Evolutionary conservation across 139 green algal species (phyloP).

Genomic region (Micractinium sp.): DNA sequence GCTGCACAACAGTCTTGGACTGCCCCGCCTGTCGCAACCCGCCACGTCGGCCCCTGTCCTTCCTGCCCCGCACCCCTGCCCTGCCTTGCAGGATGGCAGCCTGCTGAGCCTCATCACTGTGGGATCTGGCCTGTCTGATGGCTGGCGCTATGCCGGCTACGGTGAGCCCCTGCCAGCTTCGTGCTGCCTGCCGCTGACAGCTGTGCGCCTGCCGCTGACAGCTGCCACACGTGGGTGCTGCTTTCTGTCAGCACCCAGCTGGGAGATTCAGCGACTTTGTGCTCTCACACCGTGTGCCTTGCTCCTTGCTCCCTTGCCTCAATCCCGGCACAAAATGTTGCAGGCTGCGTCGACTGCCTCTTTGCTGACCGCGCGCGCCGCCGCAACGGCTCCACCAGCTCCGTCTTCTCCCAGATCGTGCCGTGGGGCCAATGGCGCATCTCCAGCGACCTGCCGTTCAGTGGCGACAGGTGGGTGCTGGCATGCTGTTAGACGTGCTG

Average conservation of each 20-base stretch:
- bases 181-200: background rate
- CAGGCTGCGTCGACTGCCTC: constrained; percentile 46
- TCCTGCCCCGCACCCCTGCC: background rate
- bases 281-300: background rate
- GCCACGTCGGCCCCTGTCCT: background rate
- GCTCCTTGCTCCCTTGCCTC: background rate
- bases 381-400: constrained; percentile 20
- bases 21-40: too few relatives aligned
- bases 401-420: constrained; percentile 28
- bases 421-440: constrained; percentile 50
- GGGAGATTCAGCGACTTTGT: background rate
- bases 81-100: background rate
- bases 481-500: too few relatives aligned
- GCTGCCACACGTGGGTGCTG: background rate
- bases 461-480: constrained; percentile 12
- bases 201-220: too few relatives aligned
- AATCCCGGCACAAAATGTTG: too few relatives aligned
- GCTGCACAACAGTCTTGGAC: too few relatives aligned
- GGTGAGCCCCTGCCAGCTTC: background rate
- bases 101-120: constrained; percentile 2
- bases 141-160: constrained; percentile 5
- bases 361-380: constrained; percentile 36
- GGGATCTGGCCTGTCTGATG: background rate
- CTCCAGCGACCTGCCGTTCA: constrained; percentile 32
- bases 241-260: background rate